Conservation (phyloP, 1,284 basidiomycete genomes). For the Trametes pubescens region DNA sequence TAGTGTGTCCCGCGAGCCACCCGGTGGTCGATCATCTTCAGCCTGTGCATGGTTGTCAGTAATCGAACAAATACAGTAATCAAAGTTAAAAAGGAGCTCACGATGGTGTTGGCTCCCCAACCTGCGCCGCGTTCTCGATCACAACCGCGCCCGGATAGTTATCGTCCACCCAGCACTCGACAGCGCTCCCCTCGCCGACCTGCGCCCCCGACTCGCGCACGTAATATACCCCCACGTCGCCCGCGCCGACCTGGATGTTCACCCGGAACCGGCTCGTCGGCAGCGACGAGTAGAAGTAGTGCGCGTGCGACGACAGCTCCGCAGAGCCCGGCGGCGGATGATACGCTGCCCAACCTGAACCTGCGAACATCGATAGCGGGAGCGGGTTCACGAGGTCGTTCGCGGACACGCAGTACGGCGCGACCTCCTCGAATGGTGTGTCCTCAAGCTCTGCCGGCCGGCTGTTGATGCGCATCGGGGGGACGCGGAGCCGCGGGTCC, state of each 20-base stretch:
- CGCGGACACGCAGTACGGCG: slow-evolving; percentile 90
- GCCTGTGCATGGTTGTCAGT: slow-evolving; percentile 47
- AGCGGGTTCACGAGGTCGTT: slow-evolving; percentile 96
- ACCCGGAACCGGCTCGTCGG: slow-evolving; percentile 82
- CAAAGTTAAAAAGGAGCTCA: slow-evolving; percentile 46
- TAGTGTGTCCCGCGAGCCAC: slow-evolving; percentile 84
- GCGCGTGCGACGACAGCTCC: slow-evolving; percentile 62
- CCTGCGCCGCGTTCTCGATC: slow-evolving; percentile 68
- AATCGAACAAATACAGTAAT: background rate
- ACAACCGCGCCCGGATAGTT: slow-evolving; percentile 70
- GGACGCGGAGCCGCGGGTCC: slow-evolving; percentile 62
- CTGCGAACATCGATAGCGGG: slow-evolving; percentile 88
- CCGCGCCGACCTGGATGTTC: slow-evolving; percentile 75
- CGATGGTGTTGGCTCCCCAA: slow-evolving; percentile 59
- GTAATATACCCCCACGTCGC: slow-evolving; percentile 85
- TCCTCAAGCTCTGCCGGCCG: slow-evolving; percentile 61
- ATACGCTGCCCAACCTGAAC: slow-evolving; percentile 85
- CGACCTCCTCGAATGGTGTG: slow-evolving; percentile 80
- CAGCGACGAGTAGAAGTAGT: slow-evolving; percentile 90
- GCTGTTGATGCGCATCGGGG: slow-evolving; percentile 77
- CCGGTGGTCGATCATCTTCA: slow-evolving; percentile 80
- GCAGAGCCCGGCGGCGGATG: slow-evolving; percentile 65
- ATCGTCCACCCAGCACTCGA: slow-evolving; percentile 90
- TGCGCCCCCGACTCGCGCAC: slow-evolving; percentile 63
- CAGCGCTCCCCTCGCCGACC: slow-evolving; percentile 64